Percentiles rank a stretch among this genome's conserved stretches.
Conservation (phyloP, 2,329 filamentous ascomycete genomes). For the Cladosporium sp. region DNA sequence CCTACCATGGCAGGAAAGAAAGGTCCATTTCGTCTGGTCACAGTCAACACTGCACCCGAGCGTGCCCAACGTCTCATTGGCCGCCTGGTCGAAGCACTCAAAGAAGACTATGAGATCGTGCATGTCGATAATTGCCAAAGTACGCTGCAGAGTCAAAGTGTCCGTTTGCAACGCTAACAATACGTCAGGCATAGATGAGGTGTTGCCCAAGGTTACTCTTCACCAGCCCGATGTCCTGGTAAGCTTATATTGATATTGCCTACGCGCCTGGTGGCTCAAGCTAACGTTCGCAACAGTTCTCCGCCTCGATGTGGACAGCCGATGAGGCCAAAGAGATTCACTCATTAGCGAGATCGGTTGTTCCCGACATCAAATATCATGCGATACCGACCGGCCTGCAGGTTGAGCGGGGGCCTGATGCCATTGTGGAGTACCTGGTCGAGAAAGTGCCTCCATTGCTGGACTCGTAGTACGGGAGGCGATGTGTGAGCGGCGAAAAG, state of each 20-base stretch:
- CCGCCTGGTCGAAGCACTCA: constrained; percentile 60
- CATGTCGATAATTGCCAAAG: constrained; percentile 64
- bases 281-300: constrained; percentile 49
- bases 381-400: constrained; percentile 57
- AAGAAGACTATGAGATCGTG: constrained; percentile 63
- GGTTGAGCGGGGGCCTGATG: constrained; percentile 55
- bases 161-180: background rate
- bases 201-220: background rate
- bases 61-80: constrained; percentile 64
- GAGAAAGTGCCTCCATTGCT: constrained; percentile 40
- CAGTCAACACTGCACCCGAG: constrained; percentile 68
- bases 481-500: background rate
- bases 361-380: constrained; percentile 53
- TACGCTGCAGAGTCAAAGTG: constrained; percentile 32
- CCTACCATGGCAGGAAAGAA: background rate
- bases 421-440: constrained; percentile 54
- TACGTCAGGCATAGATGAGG: background rate
- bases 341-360: constrained; percentile 25
- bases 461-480: background rate
- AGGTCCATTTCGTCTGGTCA: constrained; percentile 64
- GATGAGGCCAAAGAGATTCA: constrained; percentile 47
- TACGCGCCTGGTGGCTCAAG: background rate
- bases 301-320: constrained; percentile 60
- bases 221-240: constrained; percentile 41
- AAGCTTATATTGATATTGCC: constrained; percentile 28